Evolutionary conservation across 2,329 filamentous ascomycete genomes (phyloP), one percentile per base, ranked within the genome.

Genomic region (Neoarthrinium moseri): DNA sequence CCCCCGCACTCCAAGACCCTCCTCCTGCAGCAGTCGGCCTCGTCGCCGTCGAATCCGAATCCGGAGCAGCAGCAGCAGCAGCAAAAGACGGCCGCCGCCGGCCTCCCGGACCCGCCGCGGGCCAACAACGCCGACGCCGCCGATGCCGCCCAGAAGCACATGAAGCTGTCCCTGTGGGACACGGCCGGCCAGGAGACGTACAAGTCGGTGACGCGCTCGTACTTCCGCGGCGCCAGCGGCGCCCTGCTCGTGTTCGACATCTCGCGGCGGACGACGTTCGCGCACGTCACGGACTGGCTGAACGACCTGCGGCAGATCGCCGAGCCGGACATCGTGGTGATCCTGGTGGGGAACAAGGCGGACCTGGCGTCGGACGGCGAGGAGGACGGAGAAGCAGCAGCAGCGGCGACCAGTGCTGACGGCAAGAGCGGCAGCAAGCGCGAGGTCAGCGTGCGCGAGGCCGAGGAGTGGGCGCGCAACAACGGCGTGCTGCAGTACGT

Each of bases 181-280:
- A 97, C 92, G 1, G 92, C 92, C 13, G 92, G 92, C 21, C 92
- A 97, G 67, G 92, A 97, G 73, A 96, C 91, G 11, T 97, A 97
- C 75, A 96, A 96, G 67, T 92, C 87, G 35, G 94, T 97, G 48
- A 97, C 92, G 7, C 79, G 92, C 45, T 94, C 88, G 51, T 96
- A 96, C 72, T 96, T 96, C 69, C 86, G 91, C 43, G 91, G 91
- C 58, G 80, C 80, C 13, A 80, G 76, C 21, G 80, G 80, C 48
- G 80, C 79, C 36, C 77, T 99, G 12, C 81, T 99, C 21, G 94
- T 99, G 51, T 99, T 96, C 63, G 94, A 99, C 68, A 92, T 99
- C 54, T 89, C 89, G 22, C 81, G 94, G 48, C 84, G 84, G 40
- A 78, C 84, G 42, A 97, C 92, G 6, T 97, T 97, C 63, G 73